Conservation (phyloP, 768 basidiomycete species). For the Butyriboletus loyo region DNA sequence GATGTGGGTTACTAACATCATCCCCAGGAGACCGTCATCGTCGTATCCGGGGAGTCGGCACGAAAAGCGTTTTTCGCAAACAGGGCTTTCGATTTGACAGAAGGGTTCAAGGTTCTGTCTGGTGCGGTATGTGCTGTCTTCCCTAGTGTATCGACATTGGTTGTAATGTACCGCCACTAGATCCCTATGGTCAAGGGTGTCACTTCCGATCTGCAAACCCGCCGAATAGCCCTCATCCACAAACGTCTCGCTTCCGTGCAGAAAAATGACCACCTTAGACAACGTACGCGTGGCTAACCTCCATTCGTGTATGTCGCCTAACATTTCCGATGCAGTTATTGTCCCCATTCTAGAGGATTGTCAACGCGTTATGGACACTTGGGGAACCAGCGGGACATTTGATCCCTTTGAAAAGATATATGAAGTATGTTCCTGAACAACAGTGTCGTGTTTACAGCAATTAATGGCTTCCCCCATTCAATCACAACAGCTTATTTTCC, state of each 20-base stretch:
- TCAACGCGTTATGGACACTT: slow-evolving; percentile 55
- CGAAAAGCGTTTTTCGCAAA: slow-evolving; percentile 67
- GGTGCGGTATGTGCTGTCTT: slow-evolving; percentile 56
- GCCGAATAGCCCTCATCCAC: slow-evolving; percentile 62
- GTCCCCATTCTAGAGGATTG: slow-evolving; percentile 64
- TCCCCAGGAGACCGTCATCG: slow-evolving; percentile 67
- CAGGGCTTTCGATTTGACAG: slow-evolving; percentile 69
- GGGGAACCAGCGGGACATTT: slow-evolving; percentile 61
- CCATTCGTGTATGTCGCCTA: slow-evolving; percentile 6
- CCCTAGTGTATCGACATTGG: slow-evolving; percentile 11
- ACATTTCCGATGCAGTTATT: slow-evolving; percentile 48
- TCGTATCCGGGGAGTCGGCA: slow-evolving; percentile 70
- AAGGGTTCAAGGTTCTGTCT: slow-evolving; percentile 77
- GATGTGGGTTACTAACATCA: slow-evolving; percentile 19
- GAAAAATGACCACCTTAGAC: slow-evolving; percentile 55
- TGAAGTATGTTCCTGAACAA: slow-evolving; percentile 43
- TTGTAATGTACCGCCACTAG: slow-evolving; percentile 35
- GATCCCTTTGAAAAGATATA: slow-evolving; percentile 73
- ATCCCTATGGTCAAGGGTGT: slow-evolving; percentile 76
- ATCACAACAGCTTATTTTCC: slow-evolving; percentile 58
- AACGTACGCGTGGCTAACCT: slow-evolving; percentile 43
- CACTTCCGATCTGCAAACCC: slow-evolving; percentile 64
- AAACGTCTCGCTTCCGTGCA: slow-evolving; percentile 67
- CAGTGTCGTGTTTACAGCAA: neutral
- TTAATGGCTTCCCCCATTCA: neutral